A percentile compares a stretch with the other conserved stretches of the same genome.
Conservation (phyloP, 2,329 filamentous ascomycete species). For the Trichoderma sp. region DNA sequence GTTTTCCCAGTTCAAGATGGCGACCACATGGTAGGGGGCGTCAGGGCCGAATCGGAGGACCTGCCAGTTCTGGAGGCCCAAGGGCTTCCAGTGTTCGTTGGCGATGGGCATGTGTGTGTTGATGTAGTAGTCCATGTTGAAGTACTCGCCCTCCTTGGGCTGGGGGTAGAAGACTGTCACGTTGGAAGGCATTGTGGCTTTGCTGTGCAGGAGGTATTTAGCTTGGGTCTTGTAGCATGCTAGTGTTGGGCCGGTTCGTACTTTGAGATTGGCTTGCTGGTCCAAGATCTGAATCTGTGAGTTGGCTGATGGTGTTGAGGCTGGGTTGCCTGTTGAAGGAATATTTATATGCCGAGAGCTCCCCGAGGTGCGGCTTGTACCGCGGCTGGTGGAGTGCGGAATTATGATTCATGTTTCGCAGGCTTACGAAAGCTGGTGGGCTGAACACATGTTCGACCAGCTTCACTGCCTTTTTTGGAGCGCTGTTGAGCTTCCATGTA, state of each 20-base stretch:
- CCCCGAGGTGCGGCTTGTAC: not conserved
- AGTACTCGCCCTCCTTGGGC: constrained; percentile 10
- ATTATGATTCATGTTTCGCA: not conserved
- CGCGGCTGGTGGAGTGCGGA: not conserved
- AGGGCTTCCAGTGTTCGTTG: not conserved
- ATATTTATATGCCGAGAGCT: not conserved
- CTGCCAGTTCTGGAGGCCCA: constrained; percentile 16
- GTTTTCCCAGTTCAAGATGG: constrained; percentile 2
- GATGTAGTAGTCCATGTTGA: constrained; percentile 22
- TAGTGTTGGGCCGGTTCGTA: not conserved
- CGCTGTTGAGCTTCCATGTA: not conserved
- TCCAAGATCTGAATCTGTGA: not conserved
- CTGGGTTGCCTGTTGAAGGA: not conserved
- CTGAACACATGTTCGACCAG: not conserved
- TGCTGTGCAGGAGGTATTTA: constrained; percentile 2
- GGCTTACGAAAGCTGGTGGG: not conserved
- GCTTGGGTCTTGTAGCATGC: not conserved
- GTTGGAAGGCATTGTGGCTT: constrained; percentile 19
- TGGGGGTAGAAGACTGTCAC: constrained; percentile 13
- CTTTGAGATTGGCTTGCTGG: not conserved
- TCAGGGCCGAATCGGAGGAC: constrained; percentile 8
- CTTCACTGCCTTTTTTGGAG: not conserved
- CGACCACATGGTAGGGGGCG: not conserved
- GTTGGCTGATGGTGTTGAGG: not conserved
- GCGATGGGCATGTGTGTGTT: constrained; percentile 20